phyloP scores from a whole-genome alignment of 305 asterid species.

The Fraxinus greggii region DNA sequence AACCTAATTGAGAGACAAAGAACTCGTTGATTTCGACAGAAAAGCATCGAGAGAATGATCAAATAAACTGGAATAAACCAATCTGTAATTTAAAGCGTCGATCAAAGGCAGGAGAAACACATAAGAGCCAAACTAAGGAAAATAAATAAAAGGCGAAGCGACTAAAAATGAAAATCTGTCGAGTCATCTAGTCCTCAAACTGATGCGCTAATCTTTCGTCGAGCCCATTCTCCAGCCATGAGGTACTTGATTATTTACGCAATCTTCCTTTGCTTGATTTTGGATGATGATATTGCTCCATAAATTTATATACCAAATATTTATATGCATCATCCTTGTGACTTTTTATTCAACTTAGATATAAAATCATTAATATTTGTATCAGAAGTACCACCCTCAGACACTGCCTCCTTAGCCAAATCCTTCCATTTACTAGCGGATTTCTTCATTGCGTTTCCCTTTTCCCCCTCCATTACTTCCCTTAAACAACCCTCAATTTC shows the following conservation, averaged over 20 bases:
- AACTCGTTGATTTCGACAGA: not conserved
- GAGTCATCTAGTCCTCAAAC: not conserved
- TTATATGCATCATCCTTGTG: not conserved
- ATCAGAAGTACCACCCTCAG: slow-evolving; percentile 42
- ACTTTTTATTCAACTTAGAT: not conserved
- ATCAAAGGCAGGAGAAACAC: not conserved
- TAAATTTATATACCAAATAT: not conserved
- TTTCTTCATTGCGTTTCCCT: slow-evolving; percentile 26
- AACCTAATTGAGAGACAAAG: not conserved
- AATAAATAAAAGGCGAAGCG: not conserved
- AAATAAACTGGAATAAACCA: not conserved
- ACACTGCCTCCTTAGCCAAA: slow-evolving; percentile 33
- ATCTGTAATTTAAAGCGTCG: not conserved
- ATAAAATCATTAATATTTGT: slow-evolving; percentile 16
- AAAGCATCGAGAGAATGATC: not conserved
- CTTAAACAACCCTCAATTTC: slow-evolving; percentile 29
- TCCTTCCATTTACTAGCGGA: slow-evolving; percentile 31
- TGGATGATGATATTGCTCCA: not conserved
- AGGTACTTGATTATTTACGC: not conserved
- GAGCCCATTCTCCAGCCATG: not conserved
- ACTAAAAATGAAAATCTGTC: not conserved
- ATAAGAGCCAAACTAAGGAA: not conserved
- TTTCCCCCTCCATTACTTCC: slow-evolving; percentile 25
- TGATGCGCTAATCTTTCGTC: not conserved
- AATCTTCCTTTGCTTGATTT: not conserved